phyloP scores from a whole-genome alignment of 2,329 filamentous ascomycete genomes.

The Diaporthe caulivora region DNA sequence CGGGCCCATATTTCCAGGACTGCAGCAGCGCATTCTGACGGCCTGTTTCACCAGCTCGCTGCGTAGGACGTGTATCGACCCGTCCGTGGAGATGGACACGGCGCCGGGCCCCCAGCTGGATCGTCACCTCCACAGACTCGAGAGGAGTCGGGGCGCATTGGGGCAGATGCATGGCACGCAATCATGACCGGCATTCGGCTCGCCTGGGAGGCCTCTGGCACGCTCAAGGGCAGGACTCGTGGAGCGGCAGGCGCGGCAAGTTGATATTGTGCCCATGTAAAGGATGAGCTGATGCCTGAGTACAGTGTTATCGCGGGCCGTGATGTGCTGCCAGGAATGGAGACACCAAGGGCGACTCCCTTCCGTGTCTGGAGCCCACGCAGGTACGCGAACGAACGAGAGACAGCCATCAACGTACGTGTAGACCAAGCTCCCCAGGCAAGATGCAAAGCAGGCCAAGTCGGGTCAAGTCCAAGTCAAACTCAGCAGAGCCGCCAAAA shows the following conservation, averaged over 20 bases:
- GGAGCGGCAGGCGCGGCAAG: conserved; percentile 33
- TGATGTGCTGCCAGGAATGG: conserved; percentile 21
- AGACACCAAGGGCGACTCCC: conserved; percentile 25
- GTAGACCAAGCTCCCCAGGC: background rate
- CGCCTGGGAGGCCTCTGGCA: conserved; percentile 16
- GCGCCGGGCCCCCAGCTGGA: conserved; percentile 26
- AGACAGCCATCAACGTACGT: background rate
- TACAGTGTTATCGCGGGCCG: conserved; percentile 26
- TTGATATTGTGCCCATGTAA: conserved; percentile 29
- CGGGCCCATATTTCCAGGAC: conserved; percentile 21
- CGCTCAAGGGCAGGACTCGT: background rate
- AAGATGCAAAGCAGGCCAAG: background rate
- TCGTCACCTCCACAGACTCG: conserved; percentile 21
- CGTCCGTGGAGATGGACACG: conserved; percentile 37
- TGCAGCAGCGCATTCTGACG: conserved; percentile 20
- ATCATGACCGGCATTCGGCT: conserved; percentile 21
- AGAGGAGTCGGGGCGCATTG: background rate
- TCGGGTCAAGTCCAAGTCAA: conserved; percentile 5
- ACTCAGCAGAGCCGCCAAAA: conserved; percentile 18
- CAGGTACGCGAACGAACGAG: conserved; percentile 19
- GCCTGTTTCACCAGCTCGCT: conserved; percentile 33
- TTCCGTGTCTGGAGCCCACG: conserved; percentile 9
- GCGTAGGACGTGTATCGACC: conserved; percentile 33
- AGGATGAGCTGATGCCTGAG: conserved; percentile 29
- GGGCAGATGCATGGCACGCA: conserved; percentile 18